phyloP scores from a whole-genome alignment of 2,329 filamentous ascomycete species.

The Xylogone sp. region DNA sequence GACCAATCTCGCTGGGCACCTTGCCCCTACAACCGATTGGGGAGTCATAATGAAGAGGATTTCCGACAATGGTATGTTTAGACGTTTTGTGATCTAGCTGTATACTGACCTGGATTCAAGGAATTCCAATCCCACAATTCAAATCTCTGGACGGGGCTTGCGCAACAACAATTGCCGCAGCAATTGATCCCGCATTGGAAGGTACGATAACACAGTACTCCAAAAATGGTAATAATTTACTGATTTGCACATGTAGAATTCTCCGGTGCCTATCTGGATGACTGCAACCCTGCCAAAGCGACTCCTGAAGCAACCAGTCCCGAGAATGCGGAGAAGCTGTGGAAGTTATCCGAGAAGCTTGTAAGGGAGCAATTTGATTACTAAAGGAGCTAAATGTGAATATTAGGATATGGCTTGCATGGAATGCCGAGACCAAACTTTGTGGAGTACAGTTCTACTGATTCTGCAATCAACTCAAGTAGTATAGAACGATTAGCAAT shows the following conservation, averaged over 20 bases:
- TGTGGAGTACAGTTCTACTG: no score
- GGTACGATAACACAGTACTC: not conserved
- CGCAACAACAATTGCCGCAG: slow-evolving; percentile 2
- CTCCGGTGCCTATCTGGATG: slow-evolving; percentile 9
- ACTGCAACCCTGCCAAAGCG: slow-evolving; percentile 5
- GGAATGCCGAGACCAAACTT: no score
- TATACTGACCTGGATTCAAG: not conserved
- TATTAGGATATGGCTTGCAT: no score
- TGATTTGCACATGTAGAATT: not conserved
- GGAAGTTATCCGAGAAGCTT: slow-evolving; percentile 15
- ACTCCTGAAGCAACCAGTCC: not conserved
- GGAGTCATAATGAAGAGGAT: not conserved
- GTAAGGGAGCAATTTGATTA: slow-evolving; percentile 5
- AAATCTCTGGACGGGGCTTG: not conserved
- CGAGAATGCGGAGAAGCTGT: slow-evolving; percentile 14
- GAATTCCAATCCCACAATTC: not conserved
- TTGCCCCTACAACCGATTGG: not conserved
- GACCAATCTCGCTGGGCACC: not conserved
- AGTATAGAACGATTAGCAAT: no score
- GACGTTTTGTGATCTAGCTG: not conserved
- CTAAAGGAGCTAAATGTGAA: not conserved
- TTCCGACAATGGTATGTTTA: not conserved
- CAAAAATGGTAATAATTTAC: not conserved
- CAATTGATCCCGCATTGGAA: not conserved
- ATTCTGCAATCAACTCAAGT: no score